A percentile compares a stretch with the other conserved stretches of the same genome.
phyloP scores from a whole-genome alignment of 352 stramenopile genomes.

The Phytophthora pluvialis region DNA sequence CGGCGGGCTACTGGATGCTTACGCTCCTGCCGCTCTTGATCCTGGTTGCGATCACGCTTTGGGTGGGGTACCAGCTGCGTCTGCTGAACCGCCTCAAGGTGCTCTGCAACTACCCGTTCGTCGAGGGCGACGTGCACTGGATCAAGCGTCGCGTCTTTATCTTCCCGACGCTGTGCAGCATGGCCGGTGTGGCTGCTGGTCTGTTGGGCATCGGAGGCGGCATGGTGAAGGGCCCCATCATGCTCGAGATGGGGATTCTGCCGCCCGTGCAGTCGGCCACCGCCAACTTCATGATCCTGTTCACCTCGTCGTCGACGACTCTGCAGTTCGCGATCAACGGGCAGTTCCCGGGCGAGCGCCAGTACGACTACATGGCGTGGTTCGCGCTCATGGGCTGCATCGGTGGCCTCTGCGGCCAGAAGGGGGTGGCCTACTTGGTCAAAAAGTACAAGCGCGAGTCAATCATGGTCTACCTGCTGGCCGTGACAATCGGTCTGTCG shows the following conservation, averaged over 20 bases:
- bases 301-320: slow-evolving; percentile 94
- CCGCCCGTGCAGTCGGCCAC: slow-evolving; percentile 90
- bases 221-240: slow-evolving; percentile 97
- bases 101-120: slow-evolving; percentile 76
- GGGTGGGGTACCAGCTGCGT: slow-evolving; percentile 63
- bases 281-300: slow-evolving; percentile 92
- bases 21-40: slow-evolving; percentile 86
- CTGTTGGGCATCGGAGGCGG: slow-evolving; percentile 96
- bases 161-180: slow-evolving; percentile 93
- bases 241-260: slow-evolving; percentile 97
- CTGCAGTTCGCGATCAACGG: slow-evolving; percentile 86
- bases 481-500: slow-evolving; percentile 74
- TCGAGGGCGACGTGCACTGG: slow-evolving; percentile 96
- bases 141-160: slow-evolving; percentile 85
- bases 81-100: slow-evolving; percentile 80
- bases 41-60: slow-evolving; percentile 66
- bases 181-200: slow-evolving; percentile 94
- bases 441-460: slow-evolving; percentile 90
- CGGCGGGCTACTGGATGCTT: slow-evolving; percentile 91
- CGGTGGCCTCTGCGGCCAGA: slow-evolving; percentile 75
- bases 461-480: slow-evolving; percentile 85
- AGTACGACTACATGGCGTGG: slow-evolving; percentile 93
- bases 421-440: slow-evolving; percentile 90
- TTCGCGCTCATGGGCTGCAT: slow-evolving; percentile 93
- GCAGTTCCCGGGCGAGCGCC: slow-evolving; percentile 71